phyloP scores from a whole-genome alignment of 306 rosid genomes.

The Quercus mongolica region DNA sequence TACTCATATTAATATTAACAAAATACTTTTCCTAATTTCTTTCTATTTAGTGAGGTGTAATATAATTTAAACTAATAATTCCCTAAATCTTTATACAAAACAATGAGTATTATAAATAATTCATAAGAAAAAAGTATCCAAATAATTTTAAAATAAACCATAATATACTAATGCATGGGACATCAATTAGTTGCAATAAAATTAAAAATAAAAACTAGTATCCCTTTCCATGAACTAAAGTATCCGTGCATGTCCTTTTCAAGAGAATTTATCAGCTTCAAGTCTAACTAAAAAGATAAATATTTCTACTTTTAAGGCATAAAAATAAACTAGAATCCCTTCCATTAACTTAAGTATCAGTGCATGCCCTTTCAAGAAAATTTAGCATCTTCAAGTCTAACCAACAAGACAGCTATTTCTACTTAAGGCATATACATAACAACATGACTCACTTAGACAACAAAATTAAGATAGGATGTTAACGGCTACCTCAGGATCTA shows the following conservation, averaged over 20 bases:
- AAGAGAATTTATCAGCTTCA: not conserved
- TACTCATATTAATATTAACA: no score
- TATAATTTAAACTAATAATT: no score
- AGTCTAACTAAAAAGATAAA: not conserved
- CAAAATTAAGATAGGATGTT: not conserved
- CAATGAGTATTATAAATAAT: no score
- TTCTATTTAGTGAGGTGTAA: no score
- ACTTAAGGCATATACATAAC: not conserved
- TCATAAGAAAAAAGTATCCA: no score
- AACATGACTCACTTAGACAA: not conserved
- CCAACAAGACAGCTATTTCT: not conserved
- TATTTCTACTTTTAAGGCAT: not conserved
- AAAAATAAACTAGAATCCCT: not conserved
- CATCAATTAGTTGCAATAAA: not conserved
- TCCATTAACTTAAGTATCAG: not conserved
- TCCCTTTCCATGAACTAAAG: not conserved
- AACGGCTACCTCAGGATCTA: constrained; percentile 66
- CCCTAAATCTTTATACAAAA: no score
- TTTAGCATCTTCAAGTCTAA: not conserved
- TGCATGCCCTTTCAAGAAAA: not conserved
- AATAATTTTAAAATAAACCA: no score
- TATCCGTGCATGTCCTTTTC: not conserved
- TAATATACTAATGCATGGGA: no score
- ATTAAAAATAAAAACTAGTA: not conserved
- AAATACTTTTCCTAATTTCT: no score